A percentile compares a stretch with the other conserved stretches of the same genome.
These are phyloP conservation scores for Viola odorata DNA, from an alignment of 345 rosid genomes.

Conservation along the genomic window DNA sequence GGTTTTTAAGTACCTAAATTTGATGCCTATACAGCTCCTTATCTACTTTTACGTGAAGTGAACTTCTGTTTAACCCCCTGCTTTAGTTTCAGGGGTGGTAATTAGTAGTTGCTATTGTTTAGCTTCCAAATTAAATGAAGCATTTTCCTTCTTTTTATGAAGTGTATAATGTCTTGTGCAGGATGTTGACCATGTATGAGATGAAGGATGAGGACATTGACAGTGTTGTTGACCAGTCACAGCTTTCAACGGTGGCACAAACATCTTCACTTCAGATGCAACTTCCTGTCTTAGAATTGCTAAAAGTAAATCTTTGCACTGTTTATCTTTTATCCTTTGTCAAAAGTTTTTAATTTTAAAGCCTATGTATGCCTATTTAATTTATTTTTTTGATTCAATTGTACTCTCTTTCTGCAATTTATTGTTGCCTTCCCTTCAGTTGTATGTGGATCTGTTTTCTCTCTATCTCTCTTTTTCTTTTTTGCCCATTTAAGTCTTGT, in stretches of 20 bases:
- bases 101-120: background rate
- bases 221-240: constrained; percentile 50
- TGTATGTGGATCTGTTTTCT: too few relatives aligned
- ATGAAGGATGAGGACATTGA: constrained; percentile 75
- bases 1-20: background rate
- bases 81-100: background rate
- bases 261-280: constrained; percentile 61
- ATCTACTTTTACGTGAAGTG: background rate
- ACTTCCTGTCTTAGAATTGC: constrained; percentile 78
- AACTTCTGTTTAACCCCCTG: background rate
- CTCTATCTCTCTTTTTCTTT: too few relatives aligned
- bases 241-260: constrained; percentile 37
- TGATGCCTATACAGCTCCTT: background rate
- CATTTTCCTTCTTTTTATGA: background rate
- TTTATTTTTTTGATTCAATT: too few relatives aligned
- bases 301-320: constrained; percentile 49
- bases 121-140: background rate
- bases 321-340: background rate
- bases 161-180: constrained; percentile 23
- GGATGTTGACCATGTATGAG: constrained; percentile 83
- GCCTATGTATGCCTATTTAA: background rate
- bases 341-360: background rate
- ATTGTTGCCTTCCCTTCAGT: too few relatives aligned
- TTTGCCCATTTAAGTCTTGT: background rate
- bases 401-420: too few relatives aligned